phyloP scores from a whole-genome alignment of 2,329 filamentous ascomycete genomes.

The Aspergillus sp. region DNA sequence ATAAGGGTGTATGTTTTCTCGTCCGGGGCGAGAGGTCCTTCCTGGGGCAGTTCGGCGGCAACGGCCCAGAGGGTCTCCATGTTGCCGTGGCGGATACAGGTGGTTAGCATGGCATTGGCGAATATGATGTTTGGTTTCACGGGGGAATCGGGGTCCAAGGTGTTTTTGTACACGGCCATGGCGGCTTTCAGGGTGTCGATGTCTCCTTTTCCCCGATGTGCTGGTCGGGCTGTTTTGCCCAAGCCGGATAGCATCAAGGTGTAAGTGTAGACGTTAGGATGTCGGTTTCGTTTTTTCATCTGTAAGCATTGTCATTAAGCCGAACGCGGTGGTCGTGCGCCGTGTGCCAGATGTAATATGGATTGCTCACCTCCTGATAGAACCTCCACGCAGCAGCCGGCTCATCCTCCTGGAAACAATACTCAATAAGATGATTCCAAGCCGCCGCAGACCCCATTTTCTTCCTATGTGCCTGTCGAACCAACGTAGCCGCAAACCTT shows the following conservation, averaged over 20 bases:
- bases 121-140: slow-evolving; percentile 71
- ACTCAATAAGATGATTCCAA: slow-evolving; percentile 80
- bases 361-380: slow-evolving; percentile 67
- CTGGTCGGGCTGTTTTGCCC: slow-evolving; percentile 47
- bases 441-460: slow-evolving; percentile 59
- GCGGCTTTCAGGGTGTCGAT: slow-evolving; percentile 59
- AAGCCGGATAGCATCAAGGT: slow-evolving; percentile 75
- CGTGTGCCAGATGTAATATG: too few species aligned
- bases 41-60: slow-evolving; percentile 60
- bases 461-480: slow-evolving; percentile 58
- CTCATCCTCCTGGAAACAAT: slow-evolving; percentile 54
- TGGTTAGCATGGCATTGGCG: slow-evolving; percentile 76
- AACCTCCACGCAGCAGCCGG: slow-evolving; percentile 63
- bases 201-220: slow-evolving; percentile 40
- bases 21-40: slow-evolving; percentile 57
- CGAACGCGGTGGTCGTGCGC: too few species aligned
- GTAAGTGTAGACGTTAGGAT: slow-evolving; percentile 74
- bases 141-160: slow-evolving; percentile 54
- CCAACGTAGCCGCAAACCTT: slow-evolving; percentile 60
- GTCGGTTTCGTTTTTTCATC: slow-evolving; percentile 91
- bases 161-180: slow-evolving; percentile 66
- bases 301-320: slow-evolving; percentile 23
- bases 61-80: slow-evolving; percentile 75
- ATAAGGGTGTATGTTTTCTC: slow-evolving; percentile 72
- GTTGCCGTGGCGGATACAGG: slow-evolving; percentile 66